Conservation (phyloP, 2,329 filamentous ascomycete genomes). For the Trichophyton equinum region DNA sequence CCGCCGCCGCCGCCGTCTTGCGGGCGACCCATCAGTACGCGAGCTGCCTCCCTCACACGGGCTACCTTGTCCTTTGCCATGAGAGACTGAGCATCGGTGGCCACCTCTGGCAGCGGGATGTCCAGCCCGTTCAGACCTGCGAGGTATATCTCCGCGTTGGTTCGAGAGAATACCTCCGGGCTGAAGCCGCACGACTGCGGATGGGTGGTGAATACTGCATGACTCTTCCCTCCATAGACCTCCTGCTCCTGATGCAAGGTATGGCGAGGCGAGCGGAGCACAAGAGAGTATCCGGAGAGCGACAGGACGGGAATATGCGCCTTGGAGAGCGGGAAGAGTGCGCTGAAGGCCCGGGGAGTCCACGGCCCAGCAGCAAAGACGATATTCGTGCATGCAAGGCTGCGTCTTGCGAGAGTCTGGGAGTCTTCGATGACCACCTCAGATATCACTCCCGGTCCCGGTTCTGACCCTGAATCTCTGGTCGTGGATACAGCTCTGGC, state of each 20-base stretch:
- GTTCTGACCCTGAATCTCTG: conserved; percentile 32
- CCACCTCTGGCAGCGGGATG: conserved; percentile 47
- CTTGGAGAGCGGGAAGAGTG: conserved; percentile 48
- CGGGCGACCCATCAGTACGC: conserved; percentile 24
- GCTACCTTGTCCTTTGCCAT: conserved; percentile 34
- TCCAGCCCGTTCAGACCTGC: conserved; percentile 55
- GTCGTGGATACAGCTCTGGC: conserved; percentile 43
- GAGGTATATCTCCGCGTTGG: conserved; percentile 58
- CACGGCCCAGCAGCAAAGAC: conserved; percentile 59
- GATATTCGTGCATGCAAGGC: conserved; percentile 50
- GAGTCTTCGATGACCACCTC: conserved; percentile 41
- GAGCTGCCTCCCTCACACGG: conserved; percentile 22
- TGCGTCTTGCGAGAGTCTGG: conserved; percentile 16
- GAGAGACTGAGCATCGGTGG: conserved; percentile 26
- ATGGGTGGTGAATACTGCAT: conserved; percentile 56
- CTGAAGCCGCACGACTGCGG: conserved; percentile 43
- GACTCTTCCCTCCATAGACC: conserved; percentile 40
- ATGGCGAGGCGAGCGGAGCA: conserved; percentile 48
- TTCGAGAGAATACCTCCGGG: conserved; percentile 58
- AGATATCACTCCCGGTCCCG: conserved; percentile 33
- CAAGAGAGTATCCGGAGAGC: conserved; percentile 60
- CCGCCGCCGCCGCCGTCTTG: background rate
- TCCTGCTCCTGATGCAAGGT: conserved; percentile 20
- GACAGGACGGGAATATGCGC: conserved; percentile 45
- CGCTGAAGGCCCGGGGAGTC: conserved; percentile 52